Conservation (phyloP, 768 basidiomycete genomes). For the Boletus sp. region DNA sequence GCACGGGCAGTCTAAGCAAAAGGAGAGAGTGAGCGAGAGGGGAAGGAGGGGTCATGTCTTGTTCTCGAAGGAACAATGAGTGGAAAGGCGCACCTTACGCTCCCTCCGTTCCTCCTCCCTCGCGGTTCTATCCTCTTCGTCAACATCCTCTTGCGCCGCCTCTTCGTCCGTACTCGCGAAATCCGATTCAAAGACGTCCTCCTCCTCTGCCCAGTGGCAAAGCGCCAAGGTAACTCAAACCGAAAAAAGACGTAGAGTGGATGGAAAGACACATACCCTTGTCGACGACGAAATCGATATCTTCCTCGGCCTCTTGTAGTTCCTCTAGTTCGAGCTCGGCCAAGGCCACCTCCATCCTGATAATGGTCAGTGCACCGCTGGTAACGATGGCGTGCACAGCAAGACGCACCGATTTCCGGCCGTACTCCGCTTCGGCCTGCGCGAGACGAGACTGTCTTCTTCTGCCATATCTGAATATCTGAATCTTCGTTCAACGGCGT, state of each 20-base stretch:
- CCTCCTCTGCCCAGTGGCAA: conserved; percentile 56
- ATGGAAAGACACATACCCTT: conserved; percentile 45
- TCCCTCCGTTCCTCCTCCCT: conserved; percentile 58
- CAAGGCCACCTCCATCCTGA: conserved; percentile 75
- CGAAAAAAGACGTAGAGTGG: neutral
- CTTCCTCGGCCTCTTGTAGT: conserved; percentile 64
- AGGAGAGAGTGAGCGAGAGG: neutral
- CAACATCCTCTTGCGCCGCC: conserved; percentile 48
- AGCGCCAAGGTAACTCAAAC: neutral
- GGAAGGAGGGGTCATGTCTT: no score
- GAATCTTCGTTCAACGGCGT: neutral
- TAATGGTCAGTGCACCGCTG: conserved; percentile 4
- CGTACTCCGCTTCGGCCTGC: conserved; percentile 67
- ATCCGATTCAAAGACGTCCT: conserved; percentile 79
- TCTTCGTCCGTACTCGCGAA: conserved; percentile 84
- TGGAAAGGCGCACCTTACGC: conserved; percentile 17
- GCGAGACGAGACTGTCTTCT: conserved; percentile 39
- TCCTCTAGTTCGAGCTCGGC: conserved; percentile 52
- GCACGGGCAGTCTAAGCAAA: conserved; percentile 49
- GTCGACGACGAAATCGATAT: conserved; percentile 65
- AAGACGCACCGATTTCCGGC: conserved; percentile 69
- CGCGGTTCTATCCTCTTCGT: conserved; percentile 54
- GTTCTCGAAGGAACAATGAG: neutral
- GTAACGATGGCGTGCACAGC: neutral
- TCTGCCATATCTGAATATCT: conserved; percentile 14